Evolutionary conservation across 805 yeast species (phyloP).

Genomic region (Wickerhamiella galacta): DNA sequence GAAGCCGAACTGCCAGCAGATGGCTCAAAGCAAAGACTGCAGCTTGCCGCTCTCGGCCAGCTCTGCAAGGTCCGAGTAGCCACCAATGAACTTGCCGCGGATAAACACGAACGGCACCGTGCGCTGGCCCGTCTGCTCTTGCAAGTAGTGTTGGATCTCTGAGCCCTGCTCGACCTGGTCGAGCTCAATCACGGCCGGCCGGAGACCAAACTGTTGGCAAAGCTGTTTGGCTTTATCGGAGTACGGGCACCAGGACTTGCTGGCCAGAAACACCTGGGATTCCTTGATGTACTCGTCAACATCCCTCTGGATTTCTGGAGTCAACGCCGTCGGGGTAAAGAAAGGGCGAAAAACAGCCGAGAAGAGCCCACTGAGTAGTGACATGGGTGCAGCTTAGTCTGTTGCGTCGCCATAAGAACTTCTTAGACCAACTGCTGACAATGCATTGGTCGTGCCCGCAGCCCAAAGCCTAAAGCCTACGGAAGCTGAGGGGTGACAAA

Average conservation of each 20-base stretch:
- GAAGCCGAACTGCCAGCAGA: too few relatives aligned
- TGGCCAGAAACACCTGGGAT: slow-evolving; percentile 64
- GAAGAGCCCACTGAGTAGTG: neutral
- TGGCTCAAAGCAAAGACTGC: slow-evolving; percentile 22
- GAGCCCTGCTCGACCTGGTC: slow-evolving; percentile 43
- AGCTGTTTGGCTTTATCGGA: slow-evolving; percentile 33
- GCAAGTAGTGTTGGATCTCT: slow-evolving; percentile 66
- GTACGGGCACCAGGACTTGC: slow-evolving; percentile 60
- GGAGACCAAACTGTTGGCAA: slow-evolving; percentile 26
- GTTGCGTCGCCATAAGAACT: neutral
- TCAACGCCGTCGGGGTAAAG: slow-evolving; percentile 13
- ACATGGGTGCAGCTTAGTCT: neutral
- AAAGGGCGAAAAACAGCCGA: neutral
- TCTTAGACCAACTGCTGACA: neutral
- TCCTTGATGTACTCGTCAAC: slow-evolving; percentile 47
- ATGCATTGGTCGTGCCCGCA: neutral
- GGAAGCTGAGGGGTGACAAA: neutral
- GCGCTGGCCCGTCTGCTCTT: slow-evolving; percentile 67
- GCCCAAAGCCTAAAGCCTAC: neutral
- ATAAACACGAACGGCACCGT: slow-evolving; percentile 91
- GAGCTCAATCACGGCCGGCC: slow-evolving; percentile 18
- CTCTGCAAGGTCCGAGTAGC: slow-evolving; percentile 75
- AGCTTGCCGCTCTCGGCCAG: slow-evolving; percentile 48
- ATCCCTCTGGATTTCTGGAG: slow-evolving; percentile 15
- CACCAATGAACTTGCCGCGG: slow-evolving; percentile 86